Evolutionary conservation across 2,329 filamentous ascomycete genomes (phyloP).

Genomic region (Cordyceps tenuipes): DNA sequence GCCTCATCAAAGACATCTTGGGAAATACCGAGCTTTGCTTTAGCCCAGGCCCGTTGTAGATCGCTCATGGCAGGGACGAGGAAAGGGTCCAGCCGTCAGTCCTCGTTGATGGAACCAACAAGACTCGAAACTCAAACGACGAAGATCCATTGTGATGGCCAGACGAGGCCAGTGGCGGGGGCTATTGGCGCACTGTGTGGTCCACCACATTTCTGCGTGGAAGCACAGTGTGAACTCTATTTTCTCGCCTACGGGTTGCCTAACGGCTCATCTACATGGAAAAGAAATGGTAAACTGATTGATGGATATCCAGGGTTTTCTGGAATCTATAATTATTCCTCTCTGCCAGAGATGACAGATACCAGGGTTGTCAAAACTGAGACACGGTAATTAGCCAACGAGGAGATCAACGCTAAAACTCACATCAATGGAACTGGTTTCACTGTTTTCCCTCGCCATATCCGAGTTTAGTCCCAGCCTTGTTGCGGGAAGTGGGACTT

Average conservation of each 20-base stretch:
- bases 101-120: neutral
- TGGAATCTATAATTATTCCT: too few relatives aligned
- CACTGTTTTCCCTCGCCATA: too few relatives aligned
- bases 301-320: too few relatives aligned
- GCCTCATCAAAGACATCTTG: conserved; percentile 42
- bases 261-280: too few relatives aligned
- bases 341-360: too few relatives aligned
- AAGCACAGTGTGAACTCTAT: neutral
- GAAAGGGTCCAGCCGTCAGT: conserved; percentile 7
- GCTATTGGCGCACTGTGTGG: conserved; percentile 7
- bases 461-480: too few relatives aligned
- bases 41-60: conserved; percentile 70
- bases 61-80: conserved; percentile 56
- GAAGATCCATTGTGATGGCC: neutral
- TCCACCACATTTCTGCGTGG: neutral
- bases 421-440: too few relatives aligned
- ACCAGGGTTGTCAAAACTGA: too few relatives aligned
- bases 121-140: neutral
- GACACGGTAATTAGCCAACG: too few relatives aligned
- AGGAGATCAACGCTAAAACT: too few relatives aligned
- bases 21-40: conserved; percentile 58
- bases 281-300: too few relatives aligned
- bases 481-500: too few relatives aligned
- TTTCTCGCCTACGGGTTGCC: neutral
- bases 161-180: neutral